Evolutionary conservation across 2,329 filamentous ascomycete species (phyloP).

Genomic region (Cyanodermella asteris): DNA sequence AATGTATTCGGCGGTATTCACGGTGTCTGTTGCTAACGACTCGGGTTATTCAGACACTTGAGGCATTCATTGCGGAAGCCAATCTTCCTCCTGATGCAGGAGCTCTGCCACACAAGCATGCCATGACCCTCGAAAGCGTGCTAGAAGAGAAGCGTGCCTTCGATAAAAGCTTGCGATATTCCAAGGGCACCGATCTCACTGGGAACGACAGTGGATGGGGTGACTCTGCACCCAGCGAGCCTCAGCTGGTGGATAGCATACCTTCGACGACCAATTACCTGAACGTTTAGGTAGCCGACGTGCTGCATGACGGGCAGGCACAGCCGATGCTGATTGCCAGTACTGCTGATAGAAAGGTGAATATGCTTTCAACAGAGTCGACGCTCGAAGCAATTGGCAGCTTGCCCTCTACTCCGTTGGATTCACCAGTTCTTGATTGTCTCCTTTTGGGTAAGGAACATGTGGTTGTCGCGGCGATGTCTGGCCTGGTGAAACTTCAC

Average conservation of each 20-base stretch:
- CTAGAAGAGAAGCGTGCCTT: constrained; percentile 37
- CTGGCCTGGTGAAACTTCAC: constrained; percentile 31
- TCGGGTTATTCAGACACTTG: constrained; percentile 23
- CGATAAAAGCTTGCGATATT: constrained; percentile 30
- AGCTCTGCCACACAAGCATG: constrained; percentile 14
- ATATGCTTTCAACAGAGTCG: constrained; percentile 13
- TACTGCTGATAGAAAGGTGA: constrained; percentile 25
- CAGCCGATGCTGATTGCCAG: constrained; percentile 18
- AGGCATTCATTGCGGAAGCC: constrained; percentile 35
- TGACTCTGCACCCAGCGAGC: constrained; percentile 22
- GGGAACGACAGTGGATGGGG: constrained; percentile 23
- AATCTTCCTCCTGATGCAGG: constrained; percentile 30
- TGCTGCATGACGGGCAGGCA: constrained; percentile 10
- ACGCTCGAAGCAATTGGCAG: constrained; percentile 1
- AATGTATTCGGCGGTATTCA: background rate
- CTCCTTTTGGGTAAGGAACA: constrained; percentile 1
- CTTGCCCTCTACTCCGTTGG: constrained; percentile 15
- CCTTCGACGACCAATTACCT: constrained; percentile 30
- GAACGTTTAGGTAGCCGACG: constrained; percentile 21
- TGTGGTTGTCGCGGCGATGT: constrained; percentile 29
- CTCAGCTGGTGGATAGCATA: constrained; percentile 19
- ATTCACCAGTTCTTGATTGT: constrained; percentile 33
- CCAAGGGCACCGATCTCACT: constrained; percentile 31
- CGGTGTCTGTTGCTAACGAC: background rate
- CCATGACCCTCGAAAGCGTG: constrained; percentile 36